Conservation (phyloP, 169 alveolate genomes). For the Neospora caninum region DNA sequence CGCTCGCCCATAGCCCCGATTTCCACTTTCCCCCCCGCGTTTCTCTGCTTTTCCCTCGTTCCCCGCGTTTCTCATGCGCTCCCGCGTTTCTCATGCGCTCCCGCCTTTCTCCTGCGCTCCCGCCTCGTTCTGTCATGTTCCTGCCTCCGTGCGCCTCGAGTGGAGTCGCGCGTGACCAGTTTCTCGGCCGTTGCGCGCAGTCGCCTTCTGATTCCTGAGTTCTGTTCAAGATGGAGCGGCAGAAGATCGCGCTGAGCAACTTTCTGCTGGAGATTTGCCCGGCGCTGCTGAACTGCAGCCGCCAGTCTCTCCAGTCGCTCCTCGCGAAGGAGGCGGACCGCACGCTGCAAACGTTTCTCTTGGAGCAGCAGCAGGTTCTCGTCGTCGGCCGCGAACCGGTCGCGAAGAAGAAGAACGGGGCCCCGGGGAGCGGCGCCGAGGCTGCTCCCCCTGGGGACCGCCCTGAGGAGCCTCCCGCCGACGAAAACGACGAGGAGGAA, state of each 20-base stretch:
- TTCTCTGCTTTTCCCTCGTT: no score
- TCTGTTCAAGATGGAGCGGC: slow-evolving; percentile 72
- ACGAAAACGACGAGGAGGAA: slow-evolving; percentile 57
- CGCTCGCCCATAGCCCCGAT: no score
- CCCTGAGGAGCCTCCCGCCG: not conserved
- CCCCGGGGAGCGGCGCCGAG: slow-evolving; percentile 31
- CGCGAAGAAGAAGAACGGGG: not conserved
- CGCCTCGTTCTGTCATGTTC: no score
- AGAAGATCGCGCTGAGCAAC: slow-evolving; percentile 79
- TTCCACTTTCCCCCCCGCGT: no score
- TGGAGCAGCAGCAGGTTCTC: slow-evolving; percentile 77
- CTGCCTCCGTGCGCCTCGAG: no score
- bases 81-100: no score
- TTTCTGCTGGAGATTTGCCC: slow-evolving; percentile 84
- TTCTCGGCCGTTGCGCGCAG: no score
- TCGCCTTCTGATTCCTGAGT: not conserved
- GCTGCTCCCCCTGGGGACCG: slow-evolving; percentile 42
- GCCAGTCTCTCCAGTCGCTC: slow-evolving; percentile 80
- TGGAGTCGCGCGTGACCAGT: no score
- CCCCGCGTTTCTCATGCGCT: no score
- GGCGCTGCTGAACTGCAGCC: slow-evolving; percentile 81
- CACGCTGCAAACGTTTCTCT: slow-evolving; percentile 75
- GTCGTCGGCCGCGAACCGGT: slow-evolving; percentile 79
- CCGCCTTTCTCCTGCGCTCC: no score
- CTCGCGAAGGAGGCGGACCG: slow-evolving; percentile 76